Percentiles rank a stretch among this genome's conserved stretches.
phyloP scores from a whole-genome alignment of 1,284 basidiomycete genomes.

The Taiwanofungus camphoratus region DNA sequence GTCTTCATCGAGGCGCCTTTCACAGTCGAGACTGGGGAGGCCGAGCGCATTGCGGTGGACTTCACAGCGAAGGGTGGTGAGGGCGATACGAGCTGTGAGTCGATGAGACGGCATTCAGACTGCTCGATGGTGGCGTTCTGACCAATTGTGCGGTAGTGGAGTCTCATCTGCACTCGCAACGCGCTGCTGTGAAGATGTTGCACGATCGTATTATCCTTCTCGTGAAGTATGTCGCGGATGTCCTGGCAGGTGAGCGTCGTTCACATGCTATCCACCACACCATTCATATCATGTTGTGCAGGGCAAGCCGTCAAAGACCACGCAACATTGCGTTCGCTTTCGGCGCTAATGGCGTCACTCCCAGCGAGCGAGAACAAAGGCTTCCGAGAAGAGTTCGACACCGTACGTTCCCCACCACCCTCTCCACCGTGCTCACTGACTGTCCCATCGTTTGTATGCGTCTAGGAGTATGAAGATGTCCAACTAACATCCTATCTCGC shows the following conservation, averaged over 20 bases:
- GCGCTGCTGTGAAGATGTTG: conserved; percentile 94
- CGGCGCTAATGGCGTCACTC: conserved; percentile 80
- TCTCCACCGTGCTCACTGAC: not conserved
- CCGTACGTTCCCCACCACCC: conserved; percentile 40
- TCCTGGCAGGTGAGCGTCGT: conserved; percentile 53
- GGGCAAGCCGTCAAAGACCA: conserved; percentile 71
- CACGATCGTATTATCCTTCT: conserved; percentile 85
- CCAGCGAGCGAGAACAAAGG: conserved; percentile 77
- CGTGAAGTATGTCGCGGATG: conserved; percentile 75
- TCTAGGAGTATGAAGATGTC: conserved; percentile 96
- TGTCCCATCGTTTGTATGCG: not conserved
- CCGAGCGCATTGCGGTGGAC: conserved; percentile 96
- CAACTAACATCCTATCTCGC: conserved; percentile 89
- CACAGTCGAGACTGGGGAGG: conserved; percentile 95
- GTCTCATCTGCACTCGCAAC: conserved; percentile 84
- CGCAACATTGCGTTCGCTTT: conserved; percentile 76
- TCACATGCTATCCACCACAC: not conserved
- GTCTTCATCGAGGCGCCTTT: conserved; percentile 81
- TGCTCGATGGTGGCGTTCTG: not conserved
- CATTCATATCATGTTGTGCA: conserved; percentile 24
- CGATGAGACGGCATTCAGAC: not conserved
- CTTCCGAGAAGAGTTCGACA: conserved; percentile 83
- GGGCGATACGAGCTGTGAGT: conserved; percentile 72
- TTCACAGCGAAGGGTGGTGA: conserved; percentile 90
- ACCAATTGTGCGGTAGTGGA: conserved; percentile 55